Evolutionary conservation across 2,329 filamentous ascomycete genomes (phyloP), one percentile per base, ranked within the genome.

Genomic region (Bipolaris oryzae): DNA sequence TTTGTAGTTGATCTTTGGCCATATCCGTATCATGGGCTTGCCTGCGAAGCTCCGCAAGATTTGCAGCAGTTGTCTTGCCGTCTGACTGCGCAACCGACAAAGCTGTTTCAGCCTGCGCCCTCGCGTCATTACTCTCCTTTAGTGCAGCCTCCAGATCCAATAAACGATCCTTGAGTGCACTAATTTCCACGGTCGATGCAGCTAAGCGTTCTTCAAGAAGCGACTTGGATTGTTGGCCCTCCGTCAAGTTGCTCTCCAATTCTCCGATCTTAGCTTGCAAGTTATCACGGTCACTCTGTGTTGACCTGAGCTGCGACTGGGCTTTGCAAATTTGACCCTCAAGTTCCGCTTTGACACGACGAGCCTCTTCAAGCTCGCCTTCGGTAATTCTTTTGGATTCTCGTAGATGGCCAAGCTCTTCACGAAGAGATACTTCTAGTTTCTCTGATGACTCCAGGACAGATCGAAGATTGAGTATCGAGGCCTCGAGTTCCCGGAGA

Each of bases 401-500:
- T 3, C 62, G 62, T 5, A 59, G 52, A 18, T 57, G 53, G 11
- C 50, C 43, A 11, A 71, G 38, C 43, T 69, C 64, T 28, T 58
- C 16, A 7, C 63, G 58, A 18, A 69, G 48, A 1, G 61, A 60
- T 0, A 35, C 33, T 15, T 63, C 65, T 10, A 64, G 41, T 23
- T 57, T 58, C 41, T 69, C 59, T 7, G 67, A 67, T 1, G 61
- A 55, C 13, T 51, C 54, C 20, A 71, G 39, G 1, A 57, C 51
- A 11, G 58, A 56, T 18, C 58, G 62, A 2, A 71, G 62, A 25
- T 50, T 53, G 9, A 55, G 31, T 37, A 71, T 58, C 16, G 71
- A 62, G 4, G 62, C 34, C 45, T 69, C 63, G 7, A 72, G 61
- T 33, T 69, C 63, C n/a, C 50, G 61, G n/a, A 71, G 62, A 11